phyloP scores from a whole-genome alignment of 116 monocot genomes.

The Cymodocea nodosa region DNA sequence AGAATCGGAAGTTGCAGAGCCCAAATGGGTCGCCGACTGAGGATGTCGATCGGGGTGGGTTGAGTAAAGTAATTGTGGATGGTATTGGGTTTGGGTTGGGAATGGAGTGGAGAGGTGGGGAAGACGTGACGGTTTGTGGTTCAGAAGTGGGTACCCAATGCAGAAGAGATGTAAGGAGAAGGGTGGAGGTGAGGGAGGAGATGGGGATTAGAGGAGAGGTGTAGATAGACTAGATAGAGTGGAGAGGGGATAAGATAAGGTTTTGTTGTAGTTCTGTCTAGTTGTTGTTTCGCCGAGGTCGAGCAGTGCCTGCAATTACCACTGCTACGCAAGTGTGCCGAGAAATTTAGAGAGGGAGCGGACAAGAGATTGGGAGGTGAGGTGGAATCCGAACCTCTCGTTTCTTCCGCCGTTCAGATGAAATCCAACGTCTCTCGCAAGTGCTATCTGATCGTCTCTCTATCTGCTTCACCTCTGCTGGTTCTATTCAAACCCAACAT shows the following conservation, averaged over 20 bases:
- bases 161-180: background rate
- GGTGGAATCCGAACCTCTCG: constrained; percentile 4
- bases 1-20: background rate
- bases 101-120: background rate
- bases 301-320: too few species aligned
- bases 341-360: background rate
- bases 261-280: constrained; percentile 6
- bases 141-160: constrained; percentile 5
- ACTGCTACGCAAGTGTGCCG: background rate
- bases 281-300: background rate
- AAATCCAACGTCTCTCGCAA: background rate
- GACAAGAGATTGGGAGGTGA: background rate
- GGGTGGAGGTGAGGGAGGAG: background rate
- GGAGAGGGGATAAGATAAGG: constrained; percentile 20
- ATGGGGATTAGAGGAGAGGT: constrained; percentile 5
- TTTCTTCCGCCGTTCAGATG: background rate
- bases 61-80: too few species aligned
- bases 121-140: background rate
- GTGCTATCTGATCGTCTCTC: too few species aligned
- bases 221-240: background rate
- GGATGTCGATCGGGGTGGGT: too few species aligned
- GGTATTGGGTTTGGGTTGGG: background rate
- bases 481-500: too few species aligned
- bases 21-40: too few species aligned
- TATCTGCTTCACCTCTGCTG: too few species aligned